Conservation (phyloP, 176 grass and related monocot genomes). For the Hsuehochloa calcarea region DNA sequence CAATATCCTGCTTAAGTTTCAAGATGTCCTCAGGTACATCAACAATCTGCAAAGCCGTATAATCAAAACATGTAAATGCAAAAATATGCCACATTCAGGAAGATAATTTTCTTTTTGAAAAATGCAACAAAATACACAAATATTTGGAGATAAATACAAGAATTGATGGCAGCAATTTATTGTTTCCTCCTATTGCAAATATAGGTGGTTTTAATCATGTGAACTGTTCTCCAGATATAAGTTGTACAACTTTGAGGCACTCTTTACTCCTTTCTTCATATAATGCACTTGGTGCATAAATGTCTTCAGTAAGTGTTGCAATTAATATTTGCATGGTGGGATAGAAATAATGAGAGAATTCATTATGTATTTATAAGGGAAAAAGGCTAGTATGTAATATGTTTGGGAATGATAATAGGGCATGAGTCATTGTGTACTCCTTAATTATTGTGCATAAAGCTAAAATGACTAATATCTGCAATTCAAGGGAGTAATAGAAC, state of each 20-base stretch:
- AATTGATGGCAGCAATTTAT: background rate
- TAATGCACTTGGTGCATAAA: background rate
- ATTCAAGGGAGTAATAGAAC: background rate
- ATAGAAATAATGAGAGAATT: background rate
- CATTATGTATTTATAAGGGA: background rate
- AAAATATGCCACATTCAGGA: background rate
- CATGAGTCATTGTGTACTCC: background rate
- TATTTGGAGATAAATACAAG: background rate
- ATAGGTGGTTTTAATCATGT: background rate
- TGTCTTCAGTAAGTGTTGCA: background rate
- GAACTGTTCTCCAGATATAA: background rate
- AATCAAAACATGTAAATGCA: background rate
- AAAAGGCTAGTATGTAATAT: background rate
- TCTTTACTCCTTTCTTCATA: background rate
- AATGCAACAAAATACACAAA: background rate
- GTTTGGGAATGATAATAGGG: background rate
- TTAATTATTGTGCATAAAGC: background rate
- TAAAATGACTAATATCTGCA: background rate
- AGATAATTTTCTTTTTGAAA: background rate
- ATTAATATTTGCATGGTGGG: background rate
- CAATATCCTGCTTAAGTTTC: slow-evolving; percentile 74
- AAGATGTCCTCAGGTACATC: slow-evolving; percentile 54
- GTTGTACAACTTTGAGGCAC: background rate
- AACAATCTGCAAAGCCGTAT: slow-evolving; percentile 43
- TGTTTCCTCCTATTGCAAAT: background rate